A percentile compares a stretch with the other conserved stretches of the same genome.
Conservation (phyloP, 768 basidiomycete genomes). For the Chiua virens region DNA sequence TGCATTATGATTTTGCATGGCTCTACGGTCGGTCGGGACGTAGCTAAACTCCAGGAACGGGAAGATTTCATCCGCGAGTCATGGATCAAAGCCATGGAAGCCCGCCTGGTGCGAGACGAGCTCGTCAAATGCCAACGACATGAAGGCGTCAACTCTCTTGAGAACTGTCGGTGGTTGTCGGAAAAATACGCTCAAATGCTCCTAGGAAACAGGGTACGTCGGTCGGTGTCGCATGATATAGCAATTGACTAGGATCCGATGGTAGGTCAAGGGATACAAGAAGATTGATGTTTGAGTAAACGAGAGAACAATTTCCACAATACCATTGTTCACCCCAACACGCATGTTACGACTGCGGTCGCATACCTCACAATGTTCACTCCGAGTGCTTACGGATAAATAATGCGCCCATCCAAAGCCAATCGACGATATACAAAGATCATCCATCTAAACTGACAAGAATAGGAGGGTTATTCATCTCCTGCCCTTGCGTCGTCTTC, state of each 20-base stretch:
- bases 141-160: constrained; percentile 91
- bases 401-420: constrained; percentile 3
- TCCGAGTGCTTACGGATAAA: constrained; percentile 5
- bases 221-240: not conserved
- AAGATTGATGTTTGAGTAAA: constrained; percentile 54
- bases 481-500: constrained; percentile 46
- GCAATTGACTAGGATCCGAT: constrained; percentile 1
- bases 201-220: constrained; percentile 71
- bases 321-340: not conserved
- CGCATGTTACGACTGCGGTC: not conserved
- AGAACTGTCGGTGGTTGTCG: constrained; percentile 84
- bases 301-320: not conserved
- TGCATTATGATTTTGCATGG: not conserved
- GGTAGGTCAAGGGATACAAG: constrained; percentile 86
- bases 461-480: constrained; percentile 34
- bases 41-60: constrained; percentile 66
- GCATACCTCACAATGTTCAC: not conserved
- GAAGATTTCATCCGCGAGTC: constrained; percentile 84
- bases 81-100: constrained; percentile 95
- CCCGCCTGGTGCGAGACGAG: constrained; percentile 83
- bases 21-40: not conserved
- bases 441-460: not conserved
- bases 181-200: constrained; percentile 83
- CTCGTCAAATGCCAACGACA: constrained; percentile 85
- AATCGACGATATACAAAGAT: not conserved